These are phyloP conservation scores for Rhamnella rubrinervis DNA, from an alignment of 331 rosid genomes.

Conservation along the genomic window DNA sequence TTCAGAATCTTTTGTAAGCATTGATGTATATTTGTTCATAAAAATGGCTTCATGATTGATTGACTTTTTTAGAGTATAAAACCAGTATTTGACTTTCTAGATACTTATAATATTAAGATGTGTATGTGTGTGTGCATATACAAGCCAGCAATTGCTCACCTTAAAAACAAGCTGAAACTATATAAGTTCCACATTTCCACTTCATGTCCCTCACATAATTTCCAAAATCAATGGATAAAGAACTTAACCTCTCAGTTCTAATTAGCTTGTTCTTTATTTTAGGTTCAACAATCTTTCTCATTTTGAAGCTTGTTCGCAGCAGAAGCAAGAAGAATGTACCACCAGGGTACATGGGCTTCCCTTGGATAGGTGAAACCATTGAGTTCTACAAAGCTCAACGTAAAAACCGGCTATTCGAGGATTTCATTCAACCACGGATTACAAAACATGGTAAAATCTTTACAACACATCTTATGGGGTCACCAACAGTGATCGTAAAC, in stretches of 20 bases:
- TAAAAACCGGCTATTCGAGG: slow-evolving; percentile 54
- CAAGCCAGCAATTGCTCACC: slow-evolving; percentile 27
- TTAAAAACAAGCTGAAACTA: slow-evolving; percentile 8
- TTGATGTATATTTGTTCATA: not conserved
- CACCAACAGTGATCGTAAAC: slow-evolving; percentile 72
- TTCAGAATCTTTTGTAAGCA: not conserved
- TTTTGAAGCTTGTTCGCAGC: slow-evolving; percentile 27
- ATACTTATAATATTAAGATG: too few relatives aligned
- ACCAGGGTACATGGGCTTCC: slow-evolving; percentile 77
- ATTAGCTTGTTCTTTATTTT: slow-evolving; percentile 33
- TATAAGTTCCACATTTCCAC: slow-evolving; percentile 10
- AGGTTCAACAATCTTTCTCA: slow-evolving; percentile 25
- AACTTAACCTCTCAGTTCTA: slow-evolving; percentile 10
- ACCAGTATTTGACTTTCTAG: slow-evolving; percentile 30
- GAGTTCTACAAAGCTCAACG: slow-evolving; percentile 70
- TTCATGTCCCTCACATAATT: slow-evolving; percentile 19
- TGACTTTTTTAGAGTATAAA: slow-evolving; percentile 31
- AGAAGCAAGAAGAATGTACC: slow-evolving; percentile 42
- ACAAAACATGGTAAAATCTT: slow-evolving; percentile 58
- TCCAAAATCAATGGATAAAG: slow-evolving; percentile 36
- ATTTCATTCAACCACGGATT: slow-evolving; percentile 53
- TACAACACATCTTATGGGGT: slow-evolving; percentile 81
- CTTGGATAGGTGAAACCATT: slow-evolving; percentile 85
- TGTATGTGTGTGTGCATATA: not conserved
- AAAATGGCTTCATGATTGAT: slow-evolving; percentile 31